phyloP scores from a whole-genome alignment of 352 stramenopile genomes.

The Phytophthora pistaciae region DNA sequence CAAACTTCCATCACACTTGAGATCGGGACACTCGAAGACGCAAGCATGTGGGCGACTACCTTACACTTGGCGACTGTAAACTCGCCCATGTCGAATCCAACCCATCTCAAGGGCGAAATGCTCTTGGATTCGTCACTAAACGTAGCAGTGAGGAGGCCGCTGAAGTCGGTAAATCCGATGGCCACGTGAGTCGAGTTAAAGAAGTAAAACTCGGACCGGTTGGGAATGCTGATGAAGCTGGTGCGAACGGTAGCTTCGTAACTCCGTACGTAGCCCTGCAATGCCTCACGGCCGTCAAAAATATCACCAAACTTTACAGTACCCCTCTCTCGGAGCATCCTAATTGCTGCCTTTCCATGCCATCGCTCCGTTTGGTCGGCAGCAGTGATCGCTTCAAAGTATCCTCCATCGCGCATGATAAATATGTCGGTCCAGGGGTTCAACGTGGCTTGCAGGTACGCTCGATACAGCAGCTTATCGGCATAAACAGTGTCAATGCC shows the following conservation, averaged over 20 bases:
- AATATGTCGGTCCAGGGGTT: slow-evolving; percentile 24
- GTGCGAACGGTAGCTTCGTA: slow-evolving; percentile 17
- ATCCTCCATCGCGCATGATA: slow-evolving; percentile 18
- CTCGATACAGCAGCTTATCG: slow-evolving; percentile 24
- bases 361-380: slow-evolving; percentile 29
- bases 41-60: slow-evolving; percentile 36
- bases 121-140: slow-evolving; percentile 10
- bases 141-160: slow-evolving; percentile 16
- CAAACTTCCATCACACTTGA: slow-evolving; percentile 38
- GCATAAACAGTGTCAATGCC: slow-evolving; percentile 28
- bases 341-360: slow-evolving; percentile 29
- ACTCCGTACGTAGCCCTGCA: background rate
- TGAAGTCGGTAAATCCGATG: slow-evolving; percentile 37
- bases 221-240: slow-evolving; percentile 29
- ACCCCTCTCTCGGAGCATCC: slow-evolving; percentile 8
- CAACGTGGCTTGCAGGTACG: slow-evolving; percentile 25
- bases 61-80: slow-evolving; percentile 38
- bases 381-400: background rate
- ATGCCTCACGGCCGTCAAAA: slow-evolving; percentile 18
- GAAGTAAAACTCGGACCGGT: slow-evolving; percentile 19
- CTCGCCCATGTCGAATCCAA: slow-evolving; percentile 41
- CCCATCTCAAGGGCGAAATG: slow-evolving; percentile 19
- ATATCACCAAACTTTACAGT: slow-evolving; percentile 18
- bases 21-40: slow-evolving; percentile 13
- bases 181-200: slow-evolving; percentile 38